Evolutionary conservation across 768 basidiomycete genomes (phyloP).

Genomic region (Tricholomella constricta): DNA sequence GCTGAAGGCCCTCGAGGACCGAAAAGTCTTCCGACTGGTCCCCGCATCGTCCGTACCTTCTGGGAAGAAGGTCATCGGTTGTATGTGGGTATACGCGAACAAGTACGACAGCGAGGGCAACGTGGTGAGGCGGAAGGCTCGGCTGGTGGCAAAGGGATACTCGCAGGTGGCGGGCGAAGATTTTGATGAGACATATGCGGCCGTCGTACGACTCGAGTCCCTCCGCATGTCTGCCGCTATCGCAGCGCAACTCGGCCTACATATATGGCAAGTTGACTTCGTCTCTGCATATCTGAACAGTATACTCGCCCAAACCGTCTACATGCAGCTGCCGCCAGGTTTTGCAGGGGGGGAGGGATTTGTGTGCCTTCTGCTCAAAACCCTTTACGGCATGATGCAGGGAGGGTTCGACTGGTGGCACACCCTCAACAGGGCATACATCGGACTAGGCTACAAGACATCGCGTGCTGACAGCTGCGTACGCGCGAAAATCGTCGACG

Average conservation of each 20-base stretch:
- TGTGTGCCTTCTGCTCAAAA: slow-evolving; percentile 25
- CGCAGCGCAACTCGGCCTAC: slow-evolving; percentile 25
- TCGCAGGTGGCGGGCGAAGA: slow-evolving; percentile 36
- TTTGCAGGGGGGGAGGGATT: slow-evolving; percentile 18
- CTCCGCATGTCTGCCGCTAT: slow-evolving; percentile 23
- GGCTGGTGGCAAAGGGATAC: slow-evolving; percentile 27
- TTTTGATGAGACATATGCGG: slow-evolving; percentile 24
- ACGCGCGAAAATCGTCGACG: background rate
- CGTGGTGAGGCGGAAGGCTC: slow-evolving; percentile 29
- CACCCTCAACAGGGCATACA: slow-evolving; percentile 6
- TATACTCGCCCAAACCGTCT: slow-evolving; percentile 21
- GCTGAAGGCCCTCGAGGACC: slow-evolving; percentile 21
- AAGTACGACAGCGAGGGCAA: slow-evolving; percentile 31
- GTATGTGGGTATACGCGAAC: slow-evolving; percentile 24
- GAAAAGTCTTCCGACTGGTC: slow-evolving; percentile 18
- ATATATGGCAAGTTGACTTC: slow-evolving; percentile 36
- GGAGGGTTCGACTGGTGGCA: slow-evolving; percentile 23
- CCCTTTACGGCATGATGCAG: no score
- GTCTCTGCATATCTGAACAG: slow-evolving; percentile 35
- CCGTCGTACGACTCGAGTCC: slow-evolving; percentile 21
- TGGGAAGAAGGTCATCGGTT: slow-evolving; percentile 12
- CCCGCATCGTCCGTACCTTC: background rate
- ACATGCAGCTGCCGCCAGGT: slow-evolving; percentile 19
- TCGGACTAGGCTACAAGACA: slow-evolving; percentile 13
- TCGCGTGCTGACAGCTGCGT: slow-evolving; percentile 23